phyloP scores from a whole-genome alignment of 1,284 basidiomycete species.

The Ustilago nuda region DNA sequence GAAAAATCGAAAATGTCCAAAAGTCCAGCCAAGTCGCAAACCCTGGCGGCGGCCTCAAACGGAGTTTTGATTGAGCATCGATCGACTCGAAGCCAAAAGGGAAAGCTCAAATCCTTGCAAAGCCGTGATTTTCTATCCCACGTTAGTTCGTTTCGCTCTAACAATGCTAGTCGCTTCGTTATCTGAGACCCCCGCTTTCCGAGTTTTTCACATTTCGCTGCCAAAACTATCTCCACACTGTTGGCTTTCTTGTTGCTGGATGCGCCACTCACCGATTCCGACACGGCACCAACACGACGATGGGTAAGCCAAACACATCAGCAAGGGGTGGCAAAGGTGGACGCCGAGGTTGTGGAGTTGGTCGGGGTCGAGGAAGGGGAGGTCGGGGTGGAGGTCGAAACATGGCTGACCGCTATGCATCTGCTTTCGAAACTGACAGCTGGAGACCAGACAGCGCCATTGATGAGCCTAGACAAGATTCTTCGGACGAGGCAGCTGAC shows the following conservation, averaged over 20 bases:
- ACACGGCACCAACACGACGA: conserved; percentile 1
- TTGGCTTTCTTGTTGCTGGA: conserved; percentile 15
- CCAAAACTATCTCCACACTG: conserved; percentile 32
- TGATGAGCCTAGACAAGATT: conserved; percentile 26
- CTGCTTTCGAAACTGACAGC: conserved; percentile 42
- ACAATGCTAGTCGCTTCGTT: background rate
- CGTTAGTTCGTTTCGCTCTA: background rate
- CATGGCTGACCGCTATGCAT: conserved; percentile 32
- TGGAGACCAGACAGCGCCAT: conserved; percentile 55
- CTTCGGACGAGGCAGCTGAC: conserved; percentile 9
- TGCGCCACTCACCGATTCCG: background rate
- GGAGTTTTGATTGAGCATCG: conserved; percentile 20
- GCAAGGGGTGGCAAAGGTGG: conserved; percentile 39
- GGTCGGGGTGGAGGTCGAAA: conserved; percentile 41
- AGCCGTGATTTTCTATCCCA: conserved; percentile 9
- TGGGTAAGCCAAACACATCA: conserved; percentile 34
- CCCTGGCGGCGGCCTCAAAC: conserved; percentile 33
- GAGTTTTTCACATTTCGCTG: background rate
- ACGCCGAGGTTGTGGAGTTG: conserved; percentile 28
- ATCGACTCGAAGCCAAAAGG: background rate
- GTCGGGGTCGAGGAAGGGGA: conserved; percentile 38
- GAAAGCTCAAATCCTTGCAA: conserved; percentile 24
- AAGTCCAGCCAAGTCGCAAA: background rate
- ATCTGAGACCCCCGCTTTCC: background rate
- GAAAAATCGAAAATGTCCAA: background rate